Evolutionary conservation across 768 basidiomycete genomes (phyloP).

Genomic region (Boletus rex-veris): DNA sequence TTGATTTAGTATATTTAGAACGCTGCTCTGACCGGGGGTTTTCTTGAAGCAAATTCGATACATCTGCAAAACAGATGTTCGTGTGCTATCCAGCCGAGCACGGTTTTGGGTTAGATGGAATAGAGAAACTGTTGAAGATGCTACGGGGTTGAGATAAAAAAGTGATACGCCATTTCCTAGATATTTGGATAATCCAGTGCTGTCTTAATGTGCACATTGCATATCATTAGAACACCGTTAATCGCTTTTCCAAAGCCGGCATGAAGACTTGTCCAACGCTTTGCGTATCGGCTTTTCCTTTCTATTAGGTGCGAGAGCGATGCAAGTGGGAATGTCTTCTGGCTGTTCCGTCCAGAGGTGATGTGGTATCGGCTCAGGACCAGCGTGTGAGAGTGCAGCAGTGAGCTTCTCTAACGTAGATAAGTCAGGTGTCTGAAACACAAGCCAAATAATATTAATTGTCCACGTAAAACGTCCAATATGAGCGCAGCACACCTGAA

Average conservation of each 20-base stretch:
- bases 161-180: background rate
- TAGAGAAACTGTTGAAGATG: slow-evolving; percentile 41
- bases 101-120: slow-evolving; percentile 45
- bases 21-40: background rate
- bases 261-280: slow-evolving; percentile 39
- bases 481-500: slow-evolving; percentile 32
- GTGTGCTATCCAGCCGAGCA: slow-evolving; percentile 47
- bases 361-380: slow-evolving; percentile 32
- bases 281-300: slow-evolving; percentile 37
- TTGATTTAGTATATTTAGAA: background rate
- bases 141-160: slow-evolving; percentile 20
- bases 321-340: slow-evolving; percentile 40
- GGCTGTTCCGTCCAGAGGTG: slow-evolving; percentile 45
- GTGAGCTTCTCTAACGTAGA: slow-evolving; percentile 33
- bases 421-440: slow-evolving; percentile 32
- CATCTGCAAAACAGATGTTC: slow-evolving; percentile 42
- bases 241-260: slow-evolving; percentile 35
- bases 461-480: background rate
- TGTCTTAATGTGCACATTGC: background rate
- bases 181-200: background rate
- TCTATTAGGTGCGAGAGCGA: slow-evolving; percentile 43
- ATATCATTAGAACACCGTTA: background rate
- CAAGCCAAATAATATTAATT: no score
- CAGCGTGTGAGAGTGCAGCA: slow-evolving; percentile 20
- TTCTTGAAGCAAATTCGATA: slow-evolving; percentile 44